Base-by-base conservation (phyloP, 371 early-diverging fungal species). In the Rhizopus stolonifer region DNA sequence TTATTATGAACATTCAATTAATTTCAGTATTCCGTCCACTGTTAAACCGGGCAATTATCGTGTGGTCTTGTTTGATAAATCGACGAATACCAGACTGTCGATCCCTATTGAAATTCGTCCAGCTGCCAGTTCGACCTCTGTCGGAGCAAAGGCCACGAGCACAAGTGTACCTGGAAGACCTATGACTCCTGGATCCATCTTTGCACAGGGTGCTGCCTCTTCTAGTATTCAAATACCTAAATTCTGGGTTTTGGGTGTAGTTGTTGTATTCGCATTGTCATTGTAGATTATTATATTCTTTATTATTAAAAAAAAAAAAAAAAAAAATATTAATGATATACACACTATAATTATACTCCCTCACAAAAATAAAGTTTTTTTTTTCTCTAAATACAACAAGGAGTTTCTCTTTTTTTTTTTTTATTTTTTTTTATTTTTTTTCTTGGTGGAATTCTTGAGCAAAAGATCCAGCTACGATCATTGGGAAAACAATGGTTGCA, bases 401-500 rank as follows among this genome's bases (percentile, higher is more conserved):
- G n/a, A n/a, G n/a, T n/a, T n/a, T n/a, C n/a, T n/a, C n/a, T n/a
- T n/a, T n/a, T n/a, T n/a, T n/a, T n/a, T n/a, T n/a, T n/a, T n/a
- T n/a, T n/a, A n/a, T n/a, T n/a, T n/a, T 36, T 24, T 44, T 10
- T 46, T 18, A 14, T 9, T 26, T 11, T 46, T 25, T 15, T 36
- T 44, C 21, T 34, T 61, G 55, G 52, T 68, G 54, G n/a, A n/a
- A n/a, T 21, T 68, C 75, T 61, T 82, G 82, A 24, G 94, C 95
- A 79, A 96, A 97, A 0, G 97, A 95, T 64, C 92, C 89, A 2
- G 96, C 93, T 1, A 98, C 96, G 42, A 98, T 81, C 26, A 98
- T 61, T 15, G 99, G 99, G 59, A 99, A 99, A 1, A 96, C 89
- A 18, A 99, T 67, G 0, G 98, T 91, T 2, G 99, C 99, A 60